Base-by-base conservation (phyloP, 2,329 filamentous ascomycete genomes). In the Byssochlamys sp. region DNA sequence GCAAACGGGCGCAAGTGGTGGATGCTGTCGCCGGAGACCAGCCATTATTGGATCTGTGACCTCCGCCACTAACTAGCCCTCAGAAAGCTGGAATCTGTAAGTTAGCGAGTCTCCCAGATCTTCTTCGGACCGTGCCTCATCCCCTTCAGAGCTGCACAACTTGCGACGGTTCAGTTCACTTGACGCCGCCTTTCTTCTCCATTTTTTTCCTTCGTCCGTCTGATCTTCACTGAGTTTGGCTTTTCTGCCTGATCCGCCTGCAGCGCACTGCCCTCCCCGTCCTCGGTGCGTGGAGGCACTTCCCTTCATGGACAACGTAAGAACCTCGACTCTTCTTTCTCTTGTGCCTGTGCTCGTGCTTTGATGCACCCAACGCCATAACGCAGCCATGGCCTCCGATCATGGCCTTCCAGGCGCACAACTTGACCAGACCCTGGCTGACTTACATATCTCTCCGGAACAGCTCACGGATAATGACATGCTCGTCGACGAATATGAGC, bases 401-500 rank as follows among this genome's bases (percentile, higher is more conserved):
- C 27, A 12, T 24, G 14, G 26, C 56, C 53, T n/a, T 12, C 33
- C 25, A 5, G n/a, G 50, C 29, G n/a, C n/a, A 45, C 24, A 31
- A n/a, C 10, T 33, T 27, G 50, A 56, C 57, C 26, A 28, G 14
- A 45, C 26, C 19, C 28, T 31, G 63, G 66, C 71, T 73, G 61
- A 71, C 65, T 59, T 69, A 56, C 59, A 61, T 49, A 61, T 60
- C 59, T 58, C 57, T 54, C 58, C 62, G 58, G 57, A 52, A 58
- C 69, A 84, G 82, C 75, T 83, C 67, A 65, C 72, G 63, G 81
- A 80, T 64, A 82, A 78, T 73, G 83, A 85, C 66, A 84, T 85
- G 81, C 76, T 85, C 70, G 78, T 85, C 65, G 82, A 85, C 66
- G 75, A 77, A 60, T 76, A 77, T 62, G 77, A 78, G 56, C 75